phyloP scores from a whole-genome alignment of 352 stramenopile species.

The Pythium insidiosum region DNA sequence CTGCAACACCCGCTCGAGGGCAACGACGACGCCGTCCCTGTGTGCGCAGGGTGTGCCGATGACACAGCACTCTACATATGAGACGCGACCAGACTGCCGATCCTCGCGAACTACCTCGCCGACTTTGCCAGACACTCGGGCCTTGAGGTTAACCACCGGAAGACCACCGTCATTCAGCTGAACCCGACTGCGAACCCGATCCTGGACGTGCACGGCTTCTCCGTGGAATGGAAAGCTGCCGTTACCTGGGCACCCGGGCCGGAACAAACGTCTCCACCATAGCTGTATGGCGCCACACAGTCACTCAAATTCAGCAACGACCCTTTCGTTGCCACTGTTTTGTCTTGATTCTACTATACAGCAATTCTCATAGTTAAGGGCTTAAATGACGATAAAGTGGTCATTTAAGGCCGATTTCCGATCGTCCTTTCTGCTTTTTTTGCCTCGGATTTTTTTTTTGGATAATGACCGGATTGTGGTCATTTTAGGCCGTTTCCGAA shows the following conservation, averaged over 20 bases:
- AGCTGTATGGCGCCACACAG: not conserved
- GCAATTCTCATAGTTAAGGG: no score
- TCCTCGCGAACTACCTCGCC: not conserved
- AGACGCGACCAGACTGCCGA: not conserved
- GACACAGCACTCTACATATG: not conserved
- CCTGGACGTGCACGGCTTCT: not conserved
- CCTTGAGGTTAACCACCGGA: not conserved
- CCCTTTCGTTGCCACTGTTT: no score
- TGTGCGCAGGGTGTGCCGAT: not conserved
- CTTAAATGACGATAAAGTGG: no score
- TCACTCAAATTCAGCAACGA: not conserved
- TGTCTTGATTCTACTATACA: no score
- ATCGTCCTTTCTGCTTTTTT: no score
- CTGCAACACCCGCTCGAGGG: not conserved
- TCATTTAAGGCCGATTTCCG: no score
- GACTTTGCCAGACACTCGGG: not conserved
- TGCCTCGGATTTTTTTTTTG: no score
- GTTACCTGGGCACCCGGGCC: not conserved
- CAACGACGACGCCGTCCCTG: not conserved
- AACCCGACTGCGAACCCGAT: not conserved
- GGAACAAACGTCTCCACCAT: not conserved
- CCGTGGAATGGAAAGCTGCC: not conserved
- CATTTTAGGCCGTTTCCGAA: no score
- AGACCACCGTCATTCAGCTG: not conserved
- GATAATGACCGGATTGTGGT: no score